A percentile compares a stretch with the other conserved stretches of the same genome.
These are phyloP conservation scores for Combretum micranthum DNA, from an alignment of 345 rosid genomes.

Conservation along the genomic window DNA sequence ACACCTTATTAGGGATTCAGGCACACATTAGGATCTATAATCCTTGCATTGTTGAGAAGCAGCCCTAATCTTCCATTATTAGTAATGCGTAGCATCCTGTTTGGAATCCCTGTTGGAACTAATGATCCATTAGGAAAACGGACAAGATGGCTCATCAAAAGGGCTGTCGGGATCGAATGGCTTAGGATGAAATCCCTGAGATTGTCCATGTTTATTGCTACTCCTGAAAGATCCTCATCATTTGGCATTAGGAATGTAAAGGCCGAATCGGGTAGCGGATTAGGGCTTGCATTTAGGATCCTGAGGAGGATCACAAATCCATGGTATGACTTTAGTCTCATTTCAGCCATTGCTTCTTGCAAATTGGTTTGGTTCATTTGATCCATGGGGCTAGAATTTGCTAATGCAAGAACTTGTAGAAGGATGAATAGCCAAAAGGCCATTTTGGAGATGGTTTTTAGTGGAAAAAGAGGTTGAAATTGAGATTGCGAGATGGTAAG, in stretches of 20 bases:
- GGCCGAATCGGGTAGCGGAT: constrained; percentile 9
- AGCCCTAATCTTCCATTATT: constrained; percentile 15
- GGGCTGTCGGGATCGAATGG: constrained; percentile 26
- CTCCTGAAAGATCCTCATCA: constrained; percentile 20
- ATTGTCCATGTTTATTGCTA: constrained; percentile 2
- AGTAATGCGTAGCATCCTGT: constrained; percentile 23
- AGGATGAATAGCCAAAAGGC: constrained; percentile 21
- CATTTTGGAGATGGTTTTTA: constrained; percentile 1
- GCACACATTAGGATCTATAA: constrained; percentile 27
- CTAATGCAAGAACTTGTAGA: constrained; percentile 11
- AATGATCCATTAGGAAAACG: constrained; percentile 34
- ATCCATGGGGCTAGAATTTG: constrained; percentile 12
- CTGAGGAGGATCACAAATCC: constrained; percentile 40
- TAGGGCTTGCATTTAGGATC: constrained; percentile 12
- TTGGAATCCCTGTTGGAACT: constrained; percentile 20
- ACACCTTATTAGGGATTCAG: constrained; percentile 20
- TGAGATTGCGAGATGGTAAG: too few relatives aligned
- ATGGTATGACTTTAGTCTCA: constrained; percentile 29
- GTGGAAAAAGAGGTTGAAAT: too few relatives aligned
- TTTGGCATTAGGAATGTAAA: constrained; percentile 30
- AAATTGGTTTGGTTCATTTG: constrained; percentile 22
- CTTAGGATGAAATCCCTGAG: constrained; percentile 27
- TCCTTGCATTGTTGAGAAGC: constrained; percentile 27
- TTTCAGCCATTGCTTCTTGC: constrained; percentile 26
- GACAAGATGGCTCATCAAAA: constrained; percentile 14